These are phyloP conservation scores for Escallonia rubra DNA, from an alignment of 129 eudicot species.

Conservation along the genomic window DNA sequence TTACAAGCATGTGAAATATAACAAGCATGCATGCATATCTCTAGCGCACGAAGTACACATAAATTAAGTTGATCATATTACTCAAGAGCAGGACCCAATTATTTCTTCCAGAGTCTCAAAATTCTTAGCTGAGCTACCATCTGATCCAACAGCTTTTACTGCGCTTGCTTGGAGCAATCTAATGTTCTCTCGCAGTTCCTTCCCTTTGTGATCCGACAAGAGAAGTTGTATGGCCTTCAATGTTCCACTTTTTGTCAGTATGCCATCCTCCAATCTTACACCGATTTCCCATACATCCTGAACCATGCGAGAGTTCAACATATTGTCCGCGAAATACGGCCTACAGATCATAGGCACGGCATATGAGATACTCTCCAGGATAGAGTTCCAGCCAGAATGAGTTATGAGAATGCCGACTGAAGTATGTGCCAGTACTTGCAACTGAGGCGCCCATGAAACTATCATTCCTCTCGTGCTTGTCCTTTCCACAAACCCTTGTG, in stretches of 20 bases:
- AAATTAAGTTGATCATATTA: too few species aligned
- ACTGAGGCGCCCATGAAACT: constrained; percentile 20
- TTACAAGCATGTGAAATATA: too few species aligned
- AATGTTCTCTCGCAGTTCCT: not conserved
- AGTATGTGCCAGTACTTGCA: constrained; percentile 9
- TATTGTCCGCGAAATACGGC: constrained; percentile 12
- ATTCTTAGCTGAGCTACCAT: constrained; percentile 4
- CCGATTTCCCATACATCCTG: constrained; percentile 14
- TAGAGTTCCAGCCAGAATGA: constrained; percentile 14
- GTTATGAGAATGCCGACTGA: constrained; percentile 8
- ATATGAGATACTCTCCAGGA: constrained; percentile 4
- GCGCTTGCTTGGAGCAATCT: not conserved
- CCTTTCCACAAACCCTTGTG: constrained; percentile 9
- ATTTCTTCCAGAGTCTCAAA: not conserved
- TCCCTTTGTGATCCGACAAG: not conserved
- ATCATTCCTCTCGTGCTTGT: not conserved
- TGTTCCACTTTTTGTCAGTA: constrained; percentile 2
- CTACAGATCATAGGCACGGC: constrained; percentile 12
- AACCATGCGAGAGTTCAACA: constrained; percentile 1
- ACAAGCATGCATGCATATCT: too few species aligned
- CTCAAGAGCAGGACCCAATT: too few species aligned
- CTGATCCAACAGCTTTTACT: not conserved
- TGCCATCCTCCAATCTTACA: constrained; percentile 8
- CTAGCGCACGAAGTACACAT: too few species aligned
- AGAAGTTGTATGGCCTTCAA: not conserved